phyloP scores from a whole-genome alignment of 805 yeast genomes.

The Candida tammaniensis region DNA sequence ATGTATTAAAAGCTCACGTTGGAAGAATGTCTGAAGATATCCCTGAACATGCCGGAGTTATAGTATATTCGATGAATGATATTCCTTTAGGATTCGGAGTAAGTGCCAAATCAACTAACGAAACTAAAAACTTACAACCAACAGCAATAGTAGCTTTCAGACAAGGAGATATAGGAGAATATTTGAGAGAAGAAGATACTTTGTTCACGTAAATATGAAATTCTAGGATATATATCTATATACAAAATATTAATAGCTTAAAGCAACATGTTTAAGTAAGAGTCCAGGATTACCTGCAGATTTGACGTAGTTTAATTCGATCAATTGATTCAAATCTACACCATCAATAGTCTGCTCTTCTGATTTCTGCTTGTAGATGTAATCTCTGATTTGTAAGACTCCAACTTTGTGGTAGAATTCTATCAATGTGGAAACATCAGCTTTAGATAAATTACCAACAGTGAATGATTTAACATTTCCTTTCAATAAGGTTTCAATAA shows the following conservation, averaged over 20 bases:
- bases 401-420: slow-evolving; percentile 31
- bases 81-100: slow-evolving; percentile 95
- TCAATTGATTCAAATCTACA: slow-evolving; percentile 18
- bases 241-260: slow-evolving; percentile 19
- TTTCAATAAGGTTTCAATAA: slow-evolving; percentile 47
- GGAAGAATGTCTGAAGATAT: slow-evolving; percentile 97
- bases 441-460: slow-evolving; percentile 27
- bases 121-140: slow-evolving; percentile 84
- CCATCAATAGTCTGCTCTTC: slow-evolving; percentile 4
- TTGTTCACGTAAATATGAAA: slow-evolving; percentile 64
- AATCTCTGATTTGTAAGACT: slow-evolving; percentile 31
- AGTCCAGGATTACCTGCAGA: slow-evolving; percentile 42
- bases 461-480: slow-evolving; percentile 29
- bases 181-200: slow-evolving; percentile 96
- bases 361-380: slow-evolving; percentile 22
- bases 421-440: slow-evolving; percentile 29
- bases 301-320: slow-evolving; percentile 27
- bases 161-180: slow-evolving; percentile 97
- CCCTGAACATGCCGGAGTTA: slow-evolving; percentile 96
- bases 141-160: slow-evolving; percentile 93
- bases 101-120: slow-evolving; percentile 85
- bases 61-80: slow-evolving; percentile 88
- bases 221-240: slow-evolving; percentile 7
- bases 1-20: slow-evolving; percentile 91
- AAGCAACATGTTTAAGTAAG: slow-evolving; percentile 29